These are phyloP conservation scores for Pichia nakasei DNA, from an alignment of 805 yeast genomes.

Conservation along the genomic window DNA sequence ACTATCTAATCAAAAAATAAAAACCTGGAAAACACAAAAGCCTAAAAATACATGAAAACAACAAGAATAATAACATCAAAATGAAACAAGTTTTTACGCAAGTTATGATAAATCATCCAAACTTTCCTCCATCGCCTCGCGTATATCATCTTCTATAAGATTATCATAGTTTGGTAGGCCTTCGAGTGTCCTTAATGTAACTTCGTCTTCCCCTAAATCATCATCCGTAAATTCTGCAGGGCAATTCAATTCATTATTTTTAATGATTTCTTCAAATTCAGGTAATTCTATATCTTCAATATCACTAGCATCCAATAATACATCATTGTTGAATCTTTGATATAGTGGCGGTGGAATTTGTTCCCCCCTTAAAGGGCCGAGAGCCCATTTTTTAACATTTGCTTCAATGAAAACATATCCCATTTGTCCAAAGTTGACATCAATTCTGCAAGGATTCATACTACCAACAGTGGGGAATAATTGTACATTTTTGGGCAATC, in stretches of 20 bases:
- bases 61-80: too few relatives aligned
- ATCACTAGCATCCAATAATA: conserved; percentile 57
- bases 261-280: conserved; percentile 38
- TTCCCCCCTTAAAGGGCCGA: conserved; percentile 81
- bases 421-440: conserved; percentile 84
- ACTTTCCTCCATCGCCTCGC: conserved; percentile 11
- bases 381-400: conserved; percentile 91
- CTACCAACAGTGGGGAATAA: conserved; percentile 80
- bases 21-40: too few relatives aligned
- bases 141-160: conserved; percentile 11
- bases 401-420: conserved; percentile 90
- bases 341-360: conserved; percentile 94
- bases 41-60: too few relatives aligned
- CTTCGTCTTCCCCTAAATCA: conserved; percentile 16
- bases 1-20: too few relatives aligned
- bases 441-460: conserved; percentile 69
- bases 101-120: not conserved
- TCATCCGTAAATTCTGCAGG: conserved; percentile 9
- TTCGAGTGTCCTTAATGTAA: conserved; percentile 19
- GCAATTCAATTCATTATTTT: conserved; percentile 3
- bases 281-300: conserved; percentile 50
- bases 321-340: conserved; percentile 68
- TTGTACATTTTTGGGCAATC: conserved; percentile 59
- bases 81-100: too few relatives aligned
- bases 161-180: conserved; percentile 14